Percentiles rank a stretch among this genome's conserved stretches.
phyloP scores from a whole-genome alignment of 2,329 filamentous ascomycete genomes.

The Meredithiella fracta region DNA sequence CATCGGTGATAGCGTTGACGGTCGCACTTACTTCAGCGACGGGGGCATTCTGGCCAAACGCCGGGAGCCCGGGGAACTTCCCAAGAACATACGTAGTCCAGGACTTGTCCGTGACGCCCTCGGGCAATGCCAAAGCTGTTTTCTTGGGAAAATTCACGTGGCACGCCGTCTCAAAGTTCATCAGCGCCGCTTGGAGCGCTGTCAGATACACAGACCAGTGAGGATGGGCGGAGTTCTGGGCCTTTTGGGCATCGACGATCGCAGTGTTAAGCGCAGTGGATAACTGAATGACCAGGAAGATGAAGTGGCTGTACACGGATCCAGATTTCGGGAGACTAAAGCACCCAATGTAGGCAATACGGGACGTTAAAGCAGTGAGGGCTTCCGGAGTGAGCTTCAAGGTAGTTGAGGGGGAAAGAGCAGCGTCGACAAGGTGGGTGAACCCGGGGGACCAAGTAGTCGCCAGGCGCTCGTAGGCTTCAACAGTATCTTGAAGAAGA shows the following conservation, averaged over 20 bases:
- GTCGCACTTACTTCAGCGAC: background rate
- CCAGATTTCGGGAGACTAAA: constrained; percentile 23
- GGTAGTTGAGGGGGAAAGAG: background rate
- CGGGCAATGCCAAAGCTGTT: constrained; percentile 10
- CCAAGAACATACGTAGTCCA: constrained; percentile 19
- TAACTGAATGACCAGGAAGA: constrained; percentile 21
- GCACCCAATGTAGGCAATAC: constrained; percentile 34
- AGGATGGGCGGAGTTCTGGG: background rate
- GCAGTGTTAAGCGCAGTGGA: constrained; percentile 1
- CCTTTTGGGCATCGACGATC: constrained; percentile 3
- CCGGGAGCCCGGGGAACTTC: constrained; percentile 20
- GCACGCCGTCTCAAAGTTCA: constrained; percentile 29
- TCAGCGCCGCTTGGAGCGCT: constrained; percentile 21
- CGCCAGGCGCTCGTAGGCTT: constrained; percentile 26
- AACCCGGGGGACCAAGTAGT: constrained; percentile 24
- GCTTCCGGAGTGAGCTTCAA: constrained; percentile 16
- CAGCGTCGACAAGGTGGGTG: constrained; percentile 16
- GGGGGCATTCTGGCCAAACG: constrained; percentile 12
- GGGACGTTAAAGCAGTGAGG: constrained; percentile 25
- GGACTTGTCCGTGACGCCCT: constrained; percentile 16
- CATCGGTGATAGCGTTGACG: background rate
- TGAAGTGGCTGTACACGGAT: constrained; percentile 25
- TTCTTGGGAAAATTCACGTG: constrained; percentile 13
- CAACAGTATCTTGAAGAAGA: constrained; percentile 26
- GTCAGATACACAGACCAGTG: constrained; percentile 15